Conservation (phyloP, 495 filamentous ascomycete species). For the Peziza echinospora region DNA sequence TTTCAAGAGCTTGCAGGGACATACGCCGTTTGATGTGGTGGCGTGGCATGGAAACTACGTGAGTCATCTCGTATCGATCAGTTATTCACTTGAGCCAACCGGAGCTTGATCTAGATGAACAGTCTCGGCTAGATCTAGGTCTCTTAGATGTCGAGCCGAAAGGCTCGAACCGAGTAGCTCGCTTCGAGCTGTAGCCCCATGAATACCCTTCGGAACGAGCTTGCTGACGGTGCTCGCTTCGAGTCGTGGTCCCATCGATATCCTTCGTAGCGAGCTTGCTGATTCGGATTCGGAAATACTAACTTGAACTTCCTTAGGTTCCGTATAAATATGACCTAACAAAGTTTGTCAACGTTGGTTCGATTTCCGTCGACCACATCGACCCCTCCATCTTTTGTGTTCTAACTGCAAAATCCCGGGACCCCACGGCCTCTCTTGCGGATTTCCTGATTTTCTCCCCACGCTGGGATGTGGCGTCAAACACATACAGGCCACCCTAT, state of each 20-base stretch:
- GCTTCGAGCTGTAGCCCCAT: no score
- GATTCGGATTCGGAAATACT: no score
- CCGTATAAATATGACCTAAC: constrained; percentile 77
- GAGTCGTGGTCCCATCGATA: no score
- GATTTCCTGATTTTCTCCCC: constrained; percentile 75
- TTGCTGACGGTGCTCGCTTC: no score
- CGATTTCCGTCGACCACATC: constrained; percentile 53
- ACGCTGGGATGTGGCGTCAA: constrained; percentile 53
- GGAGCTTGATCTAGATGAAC: no score
- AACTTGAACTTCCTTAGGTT: no score
- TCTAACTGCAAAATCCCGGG: constrained; percentile 41
- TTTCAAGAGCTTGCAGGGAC: constrained; percentile 48
- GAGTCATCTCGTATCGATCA: no score
- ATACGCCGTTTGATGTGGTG: constrained; percentile 60
- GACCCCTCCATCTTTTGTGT: constrained; percentile 72
- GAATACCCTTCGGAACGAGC: no score
- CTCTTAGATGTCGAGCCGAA: no score
- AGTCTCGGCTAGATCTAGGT: no score
- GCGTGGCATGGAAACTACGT: constrained; percentile 65
- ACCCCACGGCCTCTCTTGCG: constrained; percentile 44
- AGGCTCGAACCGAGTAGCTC: no score
- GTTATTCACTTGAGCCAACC: no score
- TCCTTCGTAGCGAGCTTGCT: neutral
- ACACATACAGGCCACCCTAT: constrained; percentile 65
- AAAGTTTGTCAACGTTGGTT: constrained; percentile 57